Evolutionary conservation across 192 early-diverging fungal genomes (phyloP).

Genomic region (Backusella tarrabulga): DNA sequence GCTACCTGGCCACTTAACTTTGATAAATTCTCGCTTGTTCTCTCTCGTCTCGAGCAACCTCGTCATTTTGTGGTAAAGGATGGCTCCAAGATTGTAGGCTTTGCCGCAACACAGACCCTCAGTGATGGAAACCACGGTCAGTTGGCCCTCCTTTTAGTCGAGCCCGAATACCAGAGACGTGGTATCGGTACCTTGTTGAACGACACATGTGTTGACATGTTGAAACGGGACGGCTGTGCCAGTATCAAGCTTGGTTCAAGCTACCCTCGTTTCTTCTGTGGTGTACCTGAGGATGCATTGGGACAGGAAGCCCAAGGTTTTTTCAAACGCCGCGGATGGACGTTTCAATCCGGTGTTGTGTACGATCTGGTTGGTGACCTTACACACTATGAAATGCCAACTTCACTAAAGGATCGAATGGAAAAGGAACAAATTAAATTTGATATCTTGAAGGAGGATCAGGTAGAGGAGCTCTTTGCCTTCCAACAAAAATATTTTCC

Average conservation of each 20-base stretch:
- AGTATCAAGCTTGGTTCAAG: slow-evolving; percentile 29
- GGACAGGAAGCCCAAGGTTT: slow-evolving; percentile 18
- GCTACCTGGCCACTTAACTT: slow-evolving; percentile 18
- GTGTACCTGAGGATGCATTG: slow-evolving; percentile 27
- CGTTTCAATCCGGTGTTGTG: slow-evolving; percentile 8
- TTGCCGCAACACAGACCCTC: slow-evolving; percentile 22
- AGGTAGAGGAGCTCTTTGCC: slow-evolving; percentile 20
- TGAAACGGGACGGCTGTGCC: not conserved
- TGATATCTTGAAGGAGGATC: slow-evolving; percentile 14
- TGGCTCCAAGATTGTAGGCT: slow-evolving; percentile 25
- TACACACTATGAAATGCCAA: slow-evolving; percentile 26
- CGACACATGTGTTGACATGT: slow-evolving; percentile 13
- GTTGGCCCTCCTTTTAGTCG: slow-evolving; percentile 31
- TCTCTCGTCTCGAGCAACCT: slow-evolving; percentile 10
- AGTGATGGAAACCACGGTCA: slow-evolving; percentile 19
- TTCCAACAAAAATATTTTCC: slow-evolving; percentile 34
- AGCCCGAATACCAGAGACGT: slow-evolving; percentile 19
- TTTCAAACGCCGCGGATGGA: slow-evolving; percentile 34
- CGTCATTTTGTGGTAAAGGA: slow-evolving; percentile 21
- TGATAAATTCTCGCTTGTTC: slow-evolving; percentile 13
- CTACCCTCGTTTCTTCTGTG: slow-evolving; percentile 40
- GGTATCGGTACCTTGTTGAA: slow-evolving; percentile 31
- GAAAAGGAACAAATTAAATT: slow-evolving; percentile 31
- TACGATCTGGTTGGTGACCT: slow-evolving; percentile 30
- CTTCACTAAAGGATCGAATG: slow-evolving; percentile 24